These are phyloP conservation scores for Cystofilobasidium macerans DNA, from an alignment of 768 basidiomycete genomes.

Conservation along the genomic window DNA sequence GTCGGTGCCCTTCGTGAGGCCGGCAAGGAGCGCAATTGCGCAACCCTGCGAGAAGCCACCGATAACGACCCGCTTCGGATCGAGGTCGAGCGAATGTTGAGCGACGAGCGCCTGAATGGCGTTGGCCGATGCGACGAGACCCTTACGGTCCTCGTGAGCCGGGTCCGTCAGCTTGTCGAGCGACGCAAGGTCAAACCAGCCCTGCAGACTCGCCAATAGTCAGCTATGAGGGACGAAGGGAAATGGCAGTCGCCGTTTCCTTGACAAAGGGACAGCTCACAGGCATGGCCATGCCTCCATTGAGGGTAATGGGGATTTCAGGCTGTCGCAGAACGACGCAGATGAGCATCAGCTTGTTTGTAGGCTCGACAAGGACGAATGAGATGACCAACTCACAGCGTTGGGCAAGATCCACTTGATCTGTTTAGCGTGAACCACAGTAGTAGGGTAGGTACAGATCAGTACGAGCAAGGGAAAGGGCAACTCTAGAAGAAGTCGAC, in stretches of 20 bases:
- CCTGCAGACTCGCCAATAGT: conserved; percentile 32
- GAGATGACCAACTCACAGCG: conserved; percentile 38
- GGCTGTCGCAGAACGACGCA: conserved; percentile 32
- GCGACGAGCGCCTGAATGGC: conserved; percentile 59
- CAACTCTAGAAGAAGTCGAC: background rate
- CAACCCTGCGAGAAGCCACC: conserved; percentile 77
- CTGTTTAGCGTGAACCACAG: conserved; percentile 47
- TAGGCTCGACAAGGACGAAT: background rate
- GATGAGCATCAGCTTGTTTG: background rate
- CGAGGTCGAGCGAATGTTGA: conserved; percentile 52
- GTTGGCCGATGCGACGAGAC: conserved; percentile 57
- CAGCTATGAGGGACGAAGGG: background rate
- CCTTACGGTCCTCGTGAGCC: conserved; percentile 56
- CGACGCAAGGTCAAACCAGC: conserved; percentile 66
- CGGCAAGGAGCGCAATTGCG: conserved; percentile 64
- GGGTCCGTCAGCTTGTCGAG: conserved; percentile 42
- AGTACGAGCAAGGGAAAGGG: conserved; percentile 8
- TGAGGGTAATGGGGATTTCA: conserved; percentile 57
- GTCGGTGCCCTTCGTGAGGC: conserved; percentile 50
- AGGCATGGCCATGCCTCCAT: conserved; percentile 63
- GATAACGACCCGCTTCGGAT: conserved; percentile 62
- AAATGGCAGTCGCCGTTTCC: background rate
- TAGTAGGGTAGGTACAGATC: conserved; percentile 52
- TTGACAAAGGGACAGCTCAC: conserved; percentile 38
- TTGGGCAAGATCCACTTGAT: conserved; percentile 81